Conservation (phyloP, 768 basidiomycete species). For the Tubosaeta brunneosetosa region DNA sequence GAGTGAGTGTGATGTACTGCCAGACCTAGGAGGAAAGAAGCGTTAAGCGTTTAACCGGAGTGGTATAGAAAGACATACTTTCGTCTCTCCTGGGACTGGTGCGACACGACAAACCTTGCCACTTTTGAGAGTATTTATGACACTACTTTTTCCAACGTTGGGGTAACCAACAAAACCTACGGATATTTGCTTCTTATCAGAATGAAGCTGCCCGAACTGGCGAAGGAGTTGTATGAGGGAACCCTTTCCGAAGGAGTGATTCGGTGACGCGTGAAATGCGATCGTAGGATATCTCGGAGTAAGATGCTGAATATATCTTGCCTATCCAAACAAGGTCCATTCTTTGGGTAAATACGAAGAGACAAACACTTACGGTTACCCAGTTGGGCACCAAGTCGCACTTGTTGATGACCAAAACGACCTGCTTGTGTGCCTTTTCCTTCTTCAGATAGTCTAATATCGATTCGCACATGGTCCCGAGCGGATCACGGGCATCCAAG, state of each 20-base stretch:
- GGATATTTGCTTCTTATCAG: constrained; percentile 98
- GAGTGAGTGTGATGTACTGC: constrained; percentile 98
- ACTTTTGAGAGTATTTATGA: constrained; percentile 98
- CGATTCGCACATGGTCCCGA: constrained; percentile 93
- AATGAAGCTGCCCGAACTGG: constrained; percentile 94
- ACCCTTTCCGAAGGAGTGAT: constrained; percentile 98
- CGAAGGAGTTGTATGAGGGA: constrained; percentile 95
- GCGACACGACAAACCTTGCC: constrained; percentile 96
- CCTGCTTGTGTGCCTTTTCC: constrained; percentile 96
- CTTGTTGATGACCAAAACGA: constrained; percentile 96
- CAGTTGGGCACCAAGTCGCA: constrained; percentile 98
- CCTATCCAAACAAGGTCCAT: constrained; percentile 42
- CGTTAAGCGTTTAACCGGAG: background rate
- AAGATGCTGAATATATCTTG: constrained; percentile 92
- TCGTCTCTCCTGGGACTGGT: constrained; percentile 97
- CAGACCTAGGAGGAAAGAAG: constrained; percentile 54
- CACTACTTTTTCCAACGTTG: constrained; percentile 94
- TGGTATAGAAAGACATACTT: constrained; percentile 35
- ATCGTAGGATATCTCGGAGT: constrained; percentile 94
- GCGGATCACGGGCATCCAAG: constrained; percentile 90
- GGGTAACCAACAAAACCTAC: constrained; percentile 98
- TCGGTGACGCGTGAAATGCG: constrained; percentile 97
- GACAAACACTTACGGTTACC: constrained; percentile 75
- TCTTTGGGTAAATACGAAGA: background rate
- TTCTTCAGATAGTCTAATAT: constrained; percentile 91